Conservation (phyloP, 129 eudicot species). For the Gnaphalium uliginosum region DNA sequence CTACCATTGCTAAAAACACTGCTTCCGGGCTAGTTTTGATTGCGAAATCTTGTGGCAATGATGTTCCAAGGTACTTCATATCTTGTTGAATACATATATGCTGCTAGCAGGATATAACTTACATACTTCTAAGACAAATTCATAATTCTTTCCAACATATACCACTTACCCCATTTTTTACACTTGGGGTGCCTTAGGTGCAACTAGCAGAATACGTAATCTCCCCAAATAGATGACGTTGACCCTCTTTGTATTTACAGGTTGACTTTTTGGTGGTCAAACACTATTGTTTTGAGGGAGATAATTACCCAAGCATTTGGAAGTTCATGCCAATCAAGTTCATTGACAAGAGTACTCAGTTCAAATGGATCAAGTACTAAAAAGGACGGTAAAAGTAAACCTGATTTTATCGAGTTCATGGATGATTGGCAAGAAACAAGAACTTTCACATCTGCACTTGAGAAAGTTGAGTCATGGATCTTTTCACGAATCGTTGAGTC, state of each 20-base stretch:
- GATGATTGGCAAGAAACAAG: conserved; percentile 97
- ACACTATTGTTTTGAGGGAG: conserved; percentile 83
- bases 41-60: conserved; percentile 87
- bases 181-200: background rate
- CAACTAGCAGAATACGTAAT: background rate
- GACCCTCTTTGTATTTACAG: conserved; percentile 37
- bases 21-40: conserved; percentile 89
- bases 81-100: conserved; percentile 3
- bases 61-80: conserved; percentile 71
- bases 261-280: conserved; percentile 93
- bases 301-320: conserved; percentile 83
- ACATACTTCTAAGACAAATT: background rate
- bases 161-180: background rate
- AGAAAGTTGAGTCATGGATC: conserved; percentile 93
- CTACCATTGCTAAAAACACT: conserved; percentile 77
- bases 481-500: conserved; percentile 93
- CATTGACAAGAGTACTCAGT: conserved; percentile 41
- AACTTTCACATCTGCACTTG: conserved; percentile 79
- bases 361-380: conserved; percentile 47
- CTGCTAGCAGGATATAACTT: too few relatives aligned
- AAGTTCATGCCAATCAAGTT: conserved; percentile 62
- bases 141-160: too few relatives aligned
- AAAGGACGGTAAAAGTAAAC: conserved; percentile 51
- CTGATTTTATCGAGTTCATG: conserved; percentile 54
- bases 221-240: background rate